These are phyloP conservation scores for Teratosphaeriaceae sp. DNA, from an alignment of 2,329 filamentous ascomycete genomes.

Conservation along the genomic window DNA sequence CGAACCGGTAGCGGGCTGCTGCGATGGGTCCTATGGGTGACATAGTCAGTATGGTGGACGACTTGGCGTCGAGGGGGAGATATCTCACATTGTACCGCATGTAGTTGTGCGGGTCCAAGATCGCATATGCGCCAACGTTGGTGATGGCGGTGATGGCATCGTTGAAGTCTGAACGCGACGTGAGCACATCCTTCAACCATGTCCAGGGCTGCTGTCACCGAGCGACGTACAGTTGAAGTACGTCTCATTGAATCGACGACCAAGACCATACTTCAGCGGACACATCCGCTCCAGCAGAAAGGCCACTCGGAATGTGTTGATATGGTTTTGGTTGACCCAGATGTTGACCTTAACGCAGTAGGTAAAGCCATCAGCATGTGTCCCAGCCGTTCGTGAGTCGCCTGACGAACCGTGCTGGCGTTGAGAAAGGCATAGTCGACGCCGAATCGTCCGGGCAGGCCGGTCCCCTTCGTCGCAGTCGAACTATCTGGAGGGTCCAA, in stretches of 20 bases:
- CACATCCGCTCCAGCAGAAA: slow-evolving; percentile 6
- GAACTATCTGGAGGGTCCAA: neutral
- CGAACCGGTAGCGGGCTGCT: slow-evolving; percentile 38
- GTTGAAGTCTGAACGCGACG: too few relatives aligned
- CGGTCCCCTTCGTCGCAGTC: slow-evolving; percentile 16
- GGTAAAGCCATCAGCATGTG: too few relatives aligned
- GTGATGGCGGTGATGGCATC: slow-evolving; percentile 2
- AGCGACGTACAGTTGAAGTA: too few relatives aligned
- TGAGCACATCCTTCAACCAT: too few relatives aligned
- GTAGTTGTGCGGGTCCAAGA: slow-evolving; percentile 8
- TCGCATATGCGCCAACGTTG: slow-evolving; percentile 3
- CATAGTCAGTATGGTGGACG: too few relatives aligned
- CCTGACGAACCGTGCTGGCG: slow-evolving; percentile 32
- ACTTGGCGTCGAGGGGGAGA: too few relatives aligned
- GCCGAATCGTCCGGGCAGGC: slow-evolving; percentile 45
- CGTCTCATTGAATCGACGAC: slow-evolving; percentile 5
- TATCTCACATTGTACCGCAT: slow-evolving; percentile 52
- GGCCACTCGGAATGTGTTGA: slow-evolving; percentile 7
- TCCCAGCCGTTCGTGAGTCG: too few relatives aligned
- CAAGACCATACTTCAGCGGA: slow-evolving; percentile 1
- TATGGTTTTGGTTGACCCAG: slow-evolving; percentile 35
- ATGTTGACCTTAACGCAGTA: too few relatives aligned
- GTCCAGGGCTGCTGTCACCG: too few relatives aligned
- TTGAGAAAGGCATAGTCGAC: slow-evolving; percentile 47
- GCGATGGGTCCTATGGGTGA: slow-evolving; percentile 44